Conservation (phyloP, 2,329 filamentous ascomycete species). For the Neoscytalidium dimidiatum region DNA sequence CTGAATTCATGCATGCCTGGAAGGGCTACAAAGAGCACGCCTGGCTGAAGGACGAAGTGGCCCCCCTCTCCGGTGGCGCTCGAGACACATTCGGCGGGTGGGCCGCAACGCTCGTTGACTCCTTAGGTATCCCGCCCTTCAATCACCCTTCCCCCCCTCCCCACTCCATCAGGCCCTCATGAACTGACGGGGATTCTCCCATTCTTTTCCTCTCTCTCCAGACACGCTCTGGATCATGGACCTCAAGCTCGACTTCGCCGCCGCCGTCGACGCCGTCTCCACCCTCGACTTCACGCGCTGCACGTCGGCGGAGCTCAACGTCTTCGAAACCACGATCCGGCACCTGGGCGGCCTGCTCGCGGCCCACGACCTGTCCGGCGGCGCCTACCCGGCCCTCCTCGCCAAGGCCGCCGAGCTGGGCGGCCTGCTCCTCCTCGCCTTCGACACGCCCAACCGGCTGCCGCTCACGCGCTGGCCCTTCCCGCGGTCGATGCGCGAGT, state of each 20-base stretch:
- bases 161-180: no score
- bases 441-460: slow-evolving; percentile 30
- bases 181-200: no score
- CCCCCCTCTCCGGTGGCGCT: slow-evolving; percentile 55
- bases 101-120: slow-evolving; percentile 68
- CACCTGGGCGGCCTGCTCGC: slow-evolving; percentile 23
- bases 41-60: slow-evolving; percentile 66
- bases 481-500: slow-evolving; percentile 26
- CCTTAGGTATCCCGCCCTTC: slow-evolving; percentile 22
- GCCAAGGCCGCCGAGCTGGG: slow-evolving; percentile 23
- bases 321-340: slow-evolving; percentile 80
- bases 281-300: slow-evolving; percentile 83
- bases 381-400: slow-evolving; percentile 13
- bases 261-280: slow-evolving; percentile 69
- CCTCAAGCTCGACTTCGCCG: slow-evolving; percentile 74
- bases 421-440: slow-evolving; percentile 23
- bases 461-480: slow-evolving; percentile 44
- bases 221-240: slow-evolving; percentile 90
- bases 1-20: slow-evolving; percentile 48
- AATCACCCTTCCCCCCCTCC: no score
- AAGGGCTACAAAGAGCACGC: slow-evolving; percentile 62
- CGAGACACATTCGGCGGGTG: slow-evolving; percentile 66
- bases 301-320: slow-evolving; percentile 68
- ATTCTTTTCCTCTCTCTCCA: slow-evolving; percentile 48
- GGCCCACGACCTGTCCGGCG: slow-evolving; percentile 22